Conservation (phyloP, 2,329 filamentous ascomycete species). For the Chaetomiaceae sp. region DNA sequence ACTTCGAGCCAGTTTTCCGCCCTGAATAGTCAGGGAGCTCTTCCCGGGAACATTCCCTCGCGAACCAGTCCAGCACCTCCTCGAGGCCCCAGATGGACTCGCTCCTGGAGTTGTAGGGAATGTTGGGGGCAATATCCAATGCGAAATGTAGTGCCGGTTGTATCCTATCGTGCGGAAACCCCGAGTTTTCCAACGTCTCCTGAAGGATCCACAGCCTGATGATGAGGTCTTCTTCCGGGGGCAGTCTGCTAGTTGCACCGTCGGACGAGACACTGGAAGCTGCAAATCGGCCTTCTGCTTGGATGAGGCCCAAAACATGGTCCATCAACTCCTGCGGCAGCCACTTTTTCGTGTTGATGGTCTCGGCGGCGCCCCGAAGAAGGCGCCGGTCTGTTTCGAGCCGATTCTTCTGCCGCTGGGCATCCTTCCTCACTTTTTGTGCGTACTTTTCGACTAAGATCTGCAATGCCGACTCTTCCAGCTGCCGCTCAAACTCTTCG, state of each 20-base stretch:
- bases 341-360: conserved; percentile 71
- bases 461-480: conserved; percentile 89
- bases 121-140: conserved; percentile 61
- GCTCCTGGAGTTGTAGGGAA: conserved; percentile 47
- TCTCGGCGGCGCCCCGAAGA: conserved; percentile 72
- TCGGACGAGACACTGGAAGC: conserved; percentile 48
- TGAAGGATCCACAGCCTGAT: conserved; percentile 81
- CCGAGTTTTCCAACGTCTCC: conserved; percentile 63
- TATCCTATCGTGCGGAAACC: conserved; percentile 62
- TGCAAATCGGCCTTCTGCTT: conserved; percentile 58
- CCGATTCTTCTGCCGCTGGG: conserved; percentile 68
- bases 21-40: conserved; percentile 70
- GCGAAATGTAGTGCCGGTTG: conserved; percentile 62
- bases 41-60: conserved; percentile 64
- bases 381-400: conserved; percentile 82
- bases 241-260: conserved; percentile 47
- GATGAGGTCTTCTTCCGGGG: conserved; percentile 71
- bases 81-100: conserved; percentile 80
- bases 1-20: conserved; percentile 37
- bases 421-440: conserved; percentile 73
- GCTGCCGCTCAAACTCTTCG: conserved; percentile 83
- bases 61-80: conserved; percentile 85
- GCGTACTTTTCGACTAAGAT: conserved; percentile 80
- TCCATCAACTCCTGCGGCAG: conserved; percentile 74
- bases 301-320: conserved; percentile 68